Base-by-base conservation (phyloP, 768 basidiomycete genomes). In the Tylopilus vinaceipallidus region DNA sequence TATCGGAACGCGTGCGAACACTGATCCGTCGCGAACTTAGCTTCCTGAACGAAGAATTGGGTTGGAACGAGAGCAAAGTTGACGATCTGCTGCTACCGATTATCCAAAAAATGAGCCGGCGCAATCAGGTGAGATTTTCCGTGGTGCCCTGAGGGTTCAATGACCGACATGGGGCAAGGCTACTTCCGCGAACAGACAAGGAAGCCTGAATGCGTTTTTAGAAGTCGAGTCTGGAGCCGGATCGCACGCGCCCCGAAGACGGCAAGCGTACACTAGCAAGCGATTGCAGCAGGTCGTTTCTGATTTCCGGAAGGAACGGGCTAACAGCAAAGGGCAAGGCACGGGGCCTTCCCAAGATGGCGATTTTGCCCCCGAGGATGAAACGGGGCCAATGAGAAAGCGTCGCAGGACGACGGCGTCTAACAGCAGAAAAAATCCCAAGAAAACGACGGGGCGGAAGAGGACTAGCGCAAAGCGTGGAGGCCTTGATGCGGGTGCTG, bases 11-110 rank as follows among this genome's bases (percentile, higher is more conserved):
- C 10, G 39, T 39, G 4, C 56, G 26, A 36, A 41, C 42, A 38
- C 60, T 64, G 44, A 64, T 45, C 19, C 1, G 10, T 50, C 40
- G 16, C 36, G 43, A 37, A 20, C 19, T 2, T 57, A 90, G 88
- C 40, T 89, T 88, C 60, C 71, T 94, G 46, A 74, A 75, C 17
- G 76, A 83, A 45, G 94, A 97, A 59, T 76, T 98, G 10, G 79
- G 84, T 12, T 98, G 95, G 95, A 71, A 75, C 13, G 79, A 85
- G 56, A 66, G 66, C 19, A 97, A 95, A 71, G 91, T 92, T 0
- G 91, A 97, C 60, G 92, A 95, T 42, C 76, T 93, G 24, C 72
- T 98, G n/a, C 71, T 92, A 38, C 95, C 95, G 14, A 91, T 97
- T 59, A 89, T 98, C 37, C 91, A 89, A 57, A 88, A 82, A 59